phyloP scores from a whole-genome alignment of 208 protist genomes.

The Trypanosomatidae sp. region DNA sequence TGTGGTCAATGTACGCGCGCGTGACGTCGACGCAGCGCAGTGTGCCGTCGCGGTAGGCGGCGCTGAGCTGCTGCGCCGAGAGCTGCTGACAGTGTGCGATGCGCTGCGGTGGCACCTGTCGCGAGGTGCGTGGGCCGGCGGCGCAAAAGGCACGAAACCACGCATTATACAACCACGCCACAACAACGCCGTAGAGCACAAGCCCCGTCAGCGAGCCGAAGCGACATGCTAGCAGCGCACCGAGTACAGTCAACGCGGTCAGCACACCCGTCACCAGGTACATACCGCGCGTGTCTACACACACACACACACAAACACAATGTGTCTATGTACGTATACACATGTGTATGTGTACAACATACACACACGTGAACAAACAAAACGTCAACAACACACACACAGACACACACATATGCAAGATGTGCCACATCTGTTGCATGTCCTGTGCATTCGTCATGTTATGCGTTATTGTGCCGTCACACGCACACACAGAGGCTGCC shows the following conservation, averaged over 20 bases:
- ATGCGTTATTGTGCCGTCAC: not conserved
- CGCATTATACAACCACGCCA: slow-evolving; percentile 26
- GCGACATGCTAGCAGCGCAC: slow-evolving; percentile 6
- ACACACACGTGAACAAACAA: slow-evolving; percentile 3
- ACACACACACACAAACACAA: too few relatives aligned
- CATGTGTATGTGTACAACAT: not conserved
- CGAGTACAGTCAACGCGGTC: slow-evolving; percentile 3
- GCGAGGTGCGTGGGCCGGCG: slow-evolving; percentile 38
- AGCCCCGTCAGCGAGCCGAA: slow-evolving; percentile 16
- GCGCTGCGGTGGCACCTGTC: slow-evolving; percentile 46
- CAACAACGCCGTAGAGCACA: slow-evolving; percentile 12
- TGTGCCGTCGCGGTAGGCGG: slow-evolving; percentile 36
- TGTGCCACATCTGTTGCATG: not conserved
- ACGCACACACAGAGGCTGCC: not conserved
- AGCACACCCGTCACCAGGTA: slow-evolving; percentile 3
- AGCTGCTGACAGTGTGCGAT: slow-evolving; percentile 69
- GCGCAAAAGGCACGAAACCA: slow-evolving; percentile 23
- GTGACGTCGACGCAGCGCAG: slow-evolving; percentile 53
- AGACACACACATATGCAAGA: not conserved
- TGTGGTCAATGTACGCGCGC: slow-evolving; percentile 65
- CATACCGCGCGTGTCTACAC: not conserved
- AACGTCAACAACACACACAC: not conserved
- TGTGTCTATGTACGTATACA: slow-evolving; percentile 4
- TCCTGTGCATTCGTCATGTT: not conserved
- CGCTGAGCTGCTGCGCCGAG: slow-evolving; percentile 52